A percentile compares a stretch with the other conserved stretches of the same genome.
phyloP scores from a whole-genome alignment of 2,329 filamentous ascomycete genomes.

The Plenodomus biglobosus region DNA sequence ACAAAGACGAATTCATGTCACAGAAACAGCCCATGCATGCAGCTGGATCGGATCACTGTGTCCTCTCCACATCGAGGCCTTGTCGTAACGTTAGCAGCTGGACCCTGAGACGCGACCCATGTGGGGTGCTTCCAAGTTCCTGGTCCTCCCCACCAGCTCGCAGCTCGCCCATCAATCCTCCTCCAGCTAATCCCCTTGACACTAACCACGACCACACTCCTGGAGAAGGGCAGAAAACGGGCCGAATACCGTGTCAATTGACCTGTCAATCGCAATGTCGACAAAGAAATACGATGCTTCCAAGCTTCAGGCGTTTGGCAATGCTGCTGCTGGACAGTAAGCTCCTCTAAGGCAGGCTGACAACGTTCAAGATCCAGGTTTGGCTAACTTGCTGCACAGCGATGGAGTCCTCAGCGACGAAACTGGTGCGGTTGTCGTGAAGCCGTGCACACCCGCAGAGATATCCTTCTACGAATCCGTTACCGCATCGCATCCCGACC shows the following conservation, averaged over 20 bases:
- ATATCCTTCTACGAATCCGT: constrained; percentile 85
- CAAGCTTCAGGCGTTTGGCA: constrained; percentile 68
- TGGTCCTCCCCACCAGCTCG: constrained; percentile 4
- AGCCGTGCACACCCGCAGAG: constrained; percentile 85
- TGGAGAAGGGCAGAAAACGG: background rate
- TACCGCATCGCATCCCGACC: constrained; percentile 66
- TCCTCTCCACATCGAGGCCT: constrained; percentile 3
- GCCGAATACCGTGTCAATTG: background rate
- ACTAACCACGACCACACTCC: constrained; percentile 11
- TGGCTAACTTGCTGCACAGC: constrained; percentile 51
- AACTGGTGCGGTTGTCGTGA: constrained; percentile 85
- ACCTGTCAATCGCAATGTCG: constrained; percentile 34
- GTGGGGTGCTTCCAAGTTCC: background rate
- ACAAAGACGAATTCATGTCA: no score
- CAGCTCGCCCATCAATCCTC: constrained; percentile 4
- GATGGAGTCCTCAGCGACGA: constrained; percentile 86
- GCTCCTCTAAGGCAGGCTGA: constrained; percentile 43
- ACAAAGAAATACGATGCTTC: constrained; percentile 57
- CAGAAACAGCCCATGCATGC: no score
- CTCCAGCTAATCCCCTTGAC: constrained; percentile 1
- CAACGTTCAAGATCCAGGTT: constrained; percentile 2
- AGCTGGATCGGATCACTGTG: constrained; percentile 12
- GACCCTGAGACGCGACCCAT: constrained; percentile 15
- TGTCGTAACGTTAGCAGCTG: constrained; percentile 24
- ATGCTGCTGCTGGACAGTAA: constrained; percentile 84